Percentiles rank a stretch among this genome's conserved stretches.
phyloP scores from a whole-genome alignment of 2,329 filamentous ascomycete species.

The Botrytis cinerea region DNA sequence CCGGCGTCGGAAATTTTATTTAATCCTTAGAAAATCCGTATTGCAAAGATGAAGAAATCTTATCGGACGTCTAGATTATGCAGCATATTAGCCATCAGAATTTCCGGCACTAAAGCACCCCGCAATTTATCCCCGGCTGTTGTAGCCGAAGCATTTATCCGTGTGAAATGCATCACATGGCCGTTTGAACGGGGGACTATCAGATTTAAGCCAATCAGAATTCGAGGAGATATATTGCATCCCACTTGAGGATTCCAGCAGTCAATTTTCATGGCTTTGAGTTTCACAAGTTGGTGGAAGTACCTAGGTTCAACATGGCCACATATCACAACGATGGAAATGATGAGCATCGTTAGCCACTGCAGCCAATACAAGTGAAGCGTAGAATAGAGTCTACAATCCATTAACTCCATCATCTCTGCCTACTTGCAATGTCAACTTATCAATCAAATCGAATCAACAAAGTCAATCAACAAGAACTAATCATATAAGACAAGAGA shows the following conservation, averaged over 20 bases:
- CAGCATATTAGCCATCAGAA: not conserved
- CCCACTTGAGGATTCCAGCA: not conserved
- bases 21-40: not conserved
- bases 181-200: not conserved
- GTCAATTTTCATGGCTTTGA: not conserved
- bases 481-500: not conserved
- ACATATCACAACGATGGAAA: not conserved
- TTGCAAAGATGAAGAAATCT: not conserved
- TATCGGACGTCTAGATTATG: not conserved
- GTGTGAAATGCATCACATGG: not conserved
- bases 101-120: not conserved
- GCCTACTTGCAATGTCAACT: not conserved
- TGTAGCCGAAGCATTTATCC: conserved; percentile 8
- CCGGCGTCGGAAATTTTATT: not conserved
- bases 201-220: not conserved
- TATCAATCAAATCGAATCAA: not conserved
- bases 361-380: not conserved
- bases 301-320: no score
- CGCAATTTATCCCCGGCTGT: conserved; percentile 4
- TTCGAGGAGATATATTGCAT: not conserved
- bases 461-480: not conserved
- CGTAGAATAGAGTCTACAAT: not conserved
- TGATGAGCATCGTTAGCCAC: not conserved
- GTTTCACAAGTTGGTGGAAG: no score
- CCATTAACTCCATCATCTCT: not conserved